These are phyloP conservation scores for Boletus austroedulis DNA, from an alignment of 1,284 basidiomycete genomes.

Conservation along the genomic window DNA sequence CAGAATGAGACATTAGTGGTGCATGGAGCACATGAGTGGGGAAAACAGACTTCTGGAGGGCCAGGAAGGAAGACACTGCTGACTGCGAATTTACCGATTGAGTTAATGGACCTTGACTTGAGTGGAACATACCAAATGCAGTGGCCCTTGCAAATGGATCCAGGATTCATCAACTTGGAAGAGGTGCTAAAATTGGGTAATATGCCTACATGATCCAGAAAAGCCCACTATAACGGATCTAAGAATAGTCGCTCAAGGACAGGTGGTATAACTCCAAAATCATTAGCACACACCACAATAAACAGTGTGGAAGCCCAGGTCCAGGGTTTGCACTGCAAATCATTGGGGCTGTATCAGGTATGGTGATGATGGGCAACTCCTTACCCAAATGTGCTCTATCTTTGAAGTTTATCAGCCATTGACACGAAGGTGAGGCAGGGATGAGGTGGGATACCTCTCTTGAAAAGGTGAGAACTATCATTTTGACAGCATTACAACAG, in stretches of 20 bases:
- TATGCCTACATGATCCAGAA: too few species aligned
- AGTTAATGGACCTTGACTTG: neutral
- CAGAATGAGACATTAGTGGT: neutral
- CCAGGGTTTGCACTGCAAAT: neutral
- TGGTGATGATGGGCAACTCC: too few species aligned
- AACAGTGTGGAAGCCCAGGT: conserved; percentile 8
- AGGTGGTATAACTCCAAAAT: too few species aligned
- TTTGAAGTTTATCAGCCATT: neutral
- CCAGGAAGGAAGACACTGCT: neutral
- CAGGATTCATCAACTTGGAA: too few species aligned
- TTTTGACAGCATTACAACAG: neutral
- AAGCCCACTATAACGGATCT: neutral
- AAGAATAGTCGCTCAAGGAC: too few species aligned
- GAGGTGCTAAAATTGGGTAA: too few species aligned
- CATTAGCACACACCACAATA: neutral
- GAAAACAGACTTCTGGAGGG: neutral
- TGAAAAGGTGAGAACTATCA: neutral
- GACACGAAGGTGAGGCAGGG: too few species aligned
- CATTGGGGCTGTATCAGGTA: too few species aligned
- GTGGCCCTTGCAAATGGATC: too few species aligned
- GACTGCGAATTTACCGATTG: neutral
- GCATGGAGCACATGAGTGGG: too few species aligned
- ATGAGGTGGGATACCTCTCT: neutral
- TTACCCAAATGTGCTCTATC: conserved; percentile 11
- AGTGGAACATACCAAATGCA: neutral